A percentile compares a stretch with the other conserved stretches of the same genome.
phyloP scores from a whole-genome alignment of 2,329 filamentous ascomycete genomes.

The Drechslerella coelobrocha region DNA sequence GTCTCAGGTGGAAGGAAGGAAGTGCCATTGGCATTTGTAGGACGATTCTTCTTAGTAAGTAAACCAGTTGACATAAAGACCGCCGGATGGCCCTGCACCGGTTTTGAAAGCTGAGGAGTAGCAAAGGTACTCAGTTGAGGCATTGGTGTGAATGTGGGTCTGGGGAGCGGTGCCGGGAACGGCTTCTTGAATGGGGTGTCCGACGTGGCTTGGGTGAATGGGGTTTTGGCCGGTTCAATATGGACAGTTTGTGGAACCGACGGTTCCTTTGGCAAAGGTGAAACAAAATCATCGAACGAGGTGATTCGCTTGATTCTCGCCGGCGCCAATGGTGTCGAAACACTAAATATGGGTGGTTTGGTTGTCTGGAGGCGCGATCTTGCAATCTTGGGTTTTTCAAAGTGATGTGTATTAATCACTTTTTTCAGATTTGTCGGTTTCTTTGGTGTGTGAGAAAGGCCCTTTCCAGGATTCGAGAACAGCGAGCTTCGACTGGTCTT shows the following conservation, averaged over 20 bases:
- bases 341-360: constrained; percentile 52
- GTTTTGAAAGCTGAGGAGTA: constrained; percentile 78
- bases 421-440: constrained; percentile 44
- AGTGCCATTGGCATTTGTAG: constrained; percentile 66
- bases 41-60: constrained; percentile 73
- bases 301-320: constrained; percentile 53
- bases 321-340: constrained; percentile 50
- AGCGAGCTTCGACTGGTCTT: constrained; percentile 65
- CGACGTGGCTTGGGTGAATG: constrained; percentile 35
- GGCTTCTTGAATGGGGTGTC: constrained; percentile 53
- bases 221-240: constrained; percentile 19
- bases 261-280: constrained; percentile 44
- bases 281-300: constrained; percentile 54
- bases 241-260: constrained; percentile 34
- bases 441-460: constrained; percentile 59
- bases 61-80: constrained; percentile 94
- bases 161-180: constrained; percentile 58
- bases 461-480: constrained; percentile 55
- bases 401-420: constrained; percentile 41
- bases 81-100: constrained; percentile 75
- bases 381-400: constrained; percentile 53
- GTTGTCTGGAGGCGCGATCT: constrained; percentile 52
- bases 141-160: constrained; percentile 62
- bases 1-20: constrained; percentile 82
- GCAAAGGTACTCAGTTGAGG: constrained; percentile 64